These are phyloP conservation scores for Colletotrichum sublineola DNA, from an alignment of 2,329 filamentous ascomycete species.

Conservation along the genomic window DNA sequence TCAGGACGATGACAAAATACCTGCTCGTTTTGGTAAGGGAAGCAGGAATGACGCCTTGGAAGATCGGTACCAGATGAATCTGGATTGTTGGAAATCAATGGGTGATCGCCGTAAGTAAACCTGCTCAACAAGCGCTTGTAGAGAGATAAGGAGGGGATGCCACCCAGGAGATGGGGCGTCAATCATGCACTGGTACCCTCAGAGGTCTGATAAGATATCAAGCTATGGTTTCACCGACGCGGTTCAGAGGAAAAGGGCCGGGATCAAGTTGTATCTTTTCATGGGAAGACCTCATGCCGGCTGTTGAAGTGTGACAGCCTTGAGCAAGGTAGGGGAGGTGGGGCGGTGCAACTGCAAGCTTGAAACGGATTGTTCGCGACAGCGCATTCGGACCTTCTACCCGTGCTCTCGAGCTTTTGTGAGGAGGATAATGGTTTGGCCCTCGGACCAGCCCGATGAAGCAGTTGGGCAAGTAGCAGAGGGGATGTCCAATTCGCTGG, in stretches of 20 bases:
- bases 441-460: constrained; percentile 38
- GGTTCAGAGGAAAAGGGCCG: neutral
- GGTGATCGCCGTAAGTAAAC: constrained; percentile 7
- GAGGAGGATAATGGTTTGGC: neutral
- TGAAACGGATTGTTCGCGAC: constrained; percentile 39
- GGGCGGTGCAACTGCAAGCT: constrained; percentile 37
- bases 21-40: neutral
- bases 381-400: constrained; percentile 33
- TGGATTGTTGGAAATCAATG: constrained; percentile 16
- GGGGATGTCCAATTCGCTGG: neutral
- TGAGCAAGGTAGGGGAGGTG: constrained; percentile 29
- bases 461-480: constrained; percentile 21
- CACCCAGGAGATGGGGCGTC: neutral
- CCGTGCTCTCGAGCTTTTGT: constrained; percentile 29
- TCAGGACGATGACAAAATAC: constrained; percentile 2
- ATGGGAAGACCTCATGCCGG: constrained; percentile 24
- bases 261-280: constrained; percentile 11
- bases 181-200: constrained; percentile 15
- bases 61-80: constrained; percentile 11
- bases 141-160: constrained; percentile 11
- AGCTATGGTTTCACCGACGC: constrained; percentile 22
- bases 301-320: constrained; percentile 33
- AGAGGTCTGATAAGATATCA: constrained; percentile 9
- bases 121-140: constrained; percentile 12
- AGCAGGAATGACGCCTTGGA: constrained; percentile 14